Evolutionary conservation across 139 green algal species (phyloP).

Genomic region (Chlorella sp.): DNA sequence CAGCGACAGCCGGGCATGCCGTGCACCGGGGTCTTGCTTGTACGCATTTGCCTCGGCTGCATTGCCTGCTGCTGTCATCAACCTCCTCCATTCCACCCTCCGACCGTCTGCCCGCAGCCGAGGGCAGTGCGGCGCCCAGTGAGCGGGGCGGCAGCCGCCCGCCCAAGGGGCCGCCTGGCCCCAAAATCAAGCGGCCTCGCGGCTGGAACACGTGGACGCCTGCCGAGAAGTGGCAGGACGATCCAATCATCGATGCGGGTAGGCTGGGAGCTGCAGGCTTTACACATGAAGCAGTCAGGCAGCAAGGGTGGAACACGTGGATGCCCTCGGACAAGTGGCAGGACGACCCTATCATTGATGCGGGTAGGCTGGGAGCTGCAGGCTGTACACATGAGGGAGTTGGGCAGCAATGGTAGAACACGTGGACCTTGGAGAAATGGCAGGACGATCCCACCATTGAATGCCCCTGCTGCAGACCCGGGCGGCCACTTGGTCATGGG

Average conservation of each 20-base stretch:
- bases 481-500: slow-evolving; percentile 10
- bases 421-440: neutral
- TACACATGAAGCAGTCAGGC: neutral
- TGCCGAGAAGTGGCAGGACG: slow-evolving; percentile 23
- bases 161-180: neutral
- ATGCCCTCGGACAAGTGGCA: neutral
- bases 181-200: slow-evolving; percentile 17
- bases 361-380: neutral
- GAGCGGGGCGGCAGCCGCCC: neutral
- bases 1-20: neutral
- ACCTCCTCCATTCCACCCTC: neutral
- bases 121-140: neutral
- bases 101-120: neutral
- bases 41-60: neutral
- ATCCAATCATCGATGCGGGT: slow-evolving; percentile 8
- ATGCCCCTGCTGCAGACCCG: slow-evolving; percentile 13
- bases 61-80: neutral
- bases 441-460: neutral
- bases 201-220: slow-evolving; percentile 26
- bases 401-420: neutral
- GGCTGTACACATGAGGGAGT: neutral
- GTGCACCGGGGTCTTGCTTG: neutral
- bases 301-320: neutral
- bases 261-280: neutral
- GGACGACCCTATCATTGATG: neutral